Conservation (phyloP, 768 basidiomycete genomes). For the Psilocybe sp. region DNA sequence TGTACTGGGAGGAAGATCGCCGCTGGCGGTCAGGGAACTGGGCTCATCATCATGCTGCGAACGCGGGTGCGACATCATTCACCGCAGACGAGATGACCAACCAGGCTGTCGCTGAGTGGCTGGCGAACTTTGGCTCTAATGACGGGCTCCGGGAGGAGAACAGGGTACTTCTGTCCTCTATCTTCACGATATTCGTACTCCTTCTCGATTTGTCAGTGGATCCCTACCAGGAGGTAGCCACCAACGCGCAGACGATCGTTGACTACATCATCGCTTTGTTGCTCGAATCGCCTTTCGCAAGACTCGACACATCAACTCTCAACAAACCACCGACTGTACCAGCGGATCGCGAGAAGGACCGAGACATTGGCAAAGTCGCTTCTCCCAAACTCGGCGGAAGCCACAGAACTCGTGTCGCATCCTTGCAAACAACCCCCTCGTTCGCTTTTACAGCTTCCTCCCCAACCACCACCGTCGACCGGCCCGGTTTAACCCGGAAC, state of each 20-base stretch:
- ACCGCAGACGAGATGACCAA: slow-evolving; percentile 73
- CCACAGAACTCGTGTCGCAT: slow-evolving; percentile 41
- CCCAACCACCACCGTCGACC: slow-evolving; percentile 39
- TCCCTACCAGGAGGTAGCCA: slow-evolving; percentile 89
- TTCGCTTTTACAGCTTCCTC: slow-evolving; percentile 26
- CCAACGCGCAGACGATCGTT: slow-evolving; percentile 84
- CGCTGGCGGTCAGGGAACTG: slow-evolving; percentile 48
- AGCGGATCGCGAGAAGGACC: slow-evolving; percentile 21
- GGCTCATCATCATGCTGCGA: slow-evolving; percentile 22
- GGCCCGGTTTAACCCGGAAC: slow-evolving; percentile 51
- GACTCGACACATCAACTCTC: slow-evolving; percentile 67
- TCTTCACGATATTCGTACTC: slow-evolving; percentile 89
- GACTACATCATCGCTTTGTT: slow-evolving; percentile 92
- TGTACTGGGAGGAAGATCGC: slow-evolving; percentile 91
- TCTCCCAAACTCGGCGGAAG: slow-evolving; percentile 36
- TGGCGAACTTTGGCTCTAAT: slow-evolving; percentile 65
- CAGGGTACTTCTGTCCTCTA: slow-evolving; percentile 81
- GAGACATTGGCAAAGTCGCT: slow-evolving; percentile 12
- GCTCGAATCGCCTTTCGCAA: slow-evolving; percentile 83
- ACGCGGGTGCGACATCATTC: slow-evolving; percentile 19
- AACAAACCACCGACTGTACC: slow-evolving; percentile 44
- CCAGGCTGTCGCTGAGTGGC: slow-evolving; percentile 76
- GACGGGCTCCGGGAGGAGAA: slow-evolving; percentile 72
- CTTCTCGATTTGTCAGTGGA: slow-evolving; percentile 91
- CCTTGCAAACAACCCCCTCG: slow-evolving; percentile 49